These are phyloP conservation scores for Thielaviopsis ethacetica DNA, from an alignment of 2,329 filamentous ascomycete species.

Conservation along the genomic window DNA sequence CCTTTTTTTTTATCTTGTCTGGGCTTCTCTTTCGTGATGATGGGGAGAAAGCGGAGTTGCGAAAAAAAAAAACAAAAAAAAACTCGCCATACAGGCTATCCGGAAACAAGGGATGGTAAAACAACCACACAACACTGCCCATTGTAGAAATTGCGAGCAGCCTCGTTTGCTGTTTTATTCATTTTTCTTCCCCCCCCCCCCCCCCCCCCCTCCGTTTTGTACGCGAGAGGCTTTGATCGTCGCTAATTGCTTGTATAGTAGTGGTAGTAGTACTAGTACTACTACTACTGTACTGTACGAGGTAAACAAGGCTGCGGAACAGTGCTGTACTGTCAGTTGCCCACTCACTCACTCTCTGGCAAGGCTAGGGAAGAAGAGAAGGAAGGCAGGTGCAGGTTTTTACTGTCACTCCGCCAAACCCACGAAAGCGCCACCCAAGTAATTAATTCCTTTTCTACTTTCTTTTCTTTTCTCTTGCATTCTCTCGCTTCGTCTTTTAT, in stretches of 20 bases:
- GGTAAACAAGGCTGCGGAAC: no score
- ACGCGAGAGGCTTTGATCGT: neutral
- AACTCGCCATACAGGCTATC: neutral
- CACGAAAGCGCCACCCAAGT: neutral
- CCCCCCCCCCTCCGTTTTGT: neutral
- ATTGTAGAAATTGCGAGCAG: neutral
- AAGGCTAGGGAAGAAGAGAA: neutral
- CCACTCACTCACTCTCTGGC: no score
- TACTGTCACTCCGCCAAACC: no score
- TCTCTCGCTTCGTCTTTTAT: neutral
- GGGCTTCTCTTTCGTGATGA: no score
- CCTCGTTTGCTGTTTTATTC: neutral
- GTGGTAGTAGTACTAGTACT: no score
- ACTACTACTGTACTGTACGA: no score
- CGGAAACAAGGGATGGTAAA: neutral
- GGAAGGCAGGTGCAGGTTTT: neutral
- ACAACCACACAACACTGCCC: no score
- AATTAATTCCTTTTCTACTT: neutral
- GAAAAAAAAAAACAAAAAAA: neutral
- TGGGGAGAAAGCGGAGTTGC: no score
- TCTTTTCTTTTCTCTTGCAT: neutral
- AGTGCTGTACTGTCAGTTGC: no score
- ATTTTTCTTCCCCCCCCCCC: neutral
- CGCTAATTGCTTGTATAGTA: neutral
- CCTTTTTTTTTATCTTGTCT: neutral